Conservation (phyloP, 805 yeast species). For the Sugiyamaella smithiae region DNA sequence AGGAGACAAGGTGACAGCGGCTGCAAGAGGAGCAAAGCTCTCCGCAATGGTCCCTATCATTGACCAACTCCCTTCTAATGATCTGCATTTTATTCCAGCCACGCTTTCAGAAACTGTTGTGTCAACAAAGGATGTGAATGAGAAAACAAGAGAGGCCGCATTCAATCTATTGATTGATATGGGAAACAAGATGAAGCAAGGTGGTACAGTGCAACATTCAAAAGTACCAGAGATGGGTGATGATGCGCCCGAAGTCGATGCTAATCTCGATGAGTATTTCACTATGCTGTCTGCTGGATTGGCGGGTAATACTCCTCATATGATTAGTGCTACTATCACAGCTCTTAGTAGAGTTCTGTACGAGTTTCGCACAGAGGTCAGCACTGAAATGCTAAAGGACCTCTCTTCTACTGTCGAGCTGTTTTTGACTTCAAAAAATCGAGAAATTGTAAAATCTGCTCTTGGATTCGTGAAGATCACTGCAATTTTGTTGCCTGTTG, state of each 20-base stretch:
- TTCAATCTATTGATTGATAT: slow-evolving; percentile 71
- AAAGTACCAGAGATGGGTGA: slow-evolving; percentile 59
- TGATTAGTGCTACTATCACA: slow-evolving; percentile 95
- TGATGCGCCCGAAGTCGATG: slow-evolving; percentile 59
- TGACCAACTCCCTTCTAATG: slow-evolving; percentile 57
- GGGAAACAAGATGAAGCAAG: slow-evolving; percentile 71
- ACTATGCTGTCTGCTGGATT: slow-evolving; percentile 95
- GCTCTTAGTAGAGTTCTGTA: slow-evolving; percentile 83
- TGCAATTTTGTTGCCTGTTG: slow-evolving; percentile 78
- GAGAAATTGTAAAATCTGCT: slow-evolving; percentile 92
- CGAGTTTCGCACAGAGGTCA: slow-evolving; percentile 72
- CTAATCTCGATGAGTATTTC: slow-evolving; percentile 76
- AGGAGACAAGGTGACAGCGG: slow-evolving; percentile 48
- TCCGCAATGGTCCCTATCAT: slow-evolving; percentile 61
- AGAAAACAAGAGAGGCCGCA: slow-evolving; percentile 81
- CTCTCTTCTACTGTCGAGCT: slow-evolving; percentile 82
- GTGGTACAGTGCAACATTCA: slow-evolving; percentile 62
- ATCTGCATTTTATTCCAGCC: slow-evolving; percentile 75
- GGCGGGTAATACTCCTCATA: slow-evolving; percentile 89
- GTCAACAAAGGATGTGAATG: slow-evolving; percentile 89
- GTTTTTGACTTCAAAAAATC: slow-evolving; percentile 82
- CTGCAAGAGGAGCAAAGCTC: slow-evolving; percentile 81
- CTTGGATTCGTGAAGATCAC: slow-evolving; percentile 93
- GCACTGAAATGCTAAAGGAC: slow-evolving; percentile 61
- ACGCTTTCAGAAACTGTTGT: slow-evolving; percentile 83